Percentiles rank a stretch among this genome's conserved stretches.
Evolutionary conservation across 306 rosid species (phyloP).

Genomic region (Pachyrhizus erosus): DNA sequence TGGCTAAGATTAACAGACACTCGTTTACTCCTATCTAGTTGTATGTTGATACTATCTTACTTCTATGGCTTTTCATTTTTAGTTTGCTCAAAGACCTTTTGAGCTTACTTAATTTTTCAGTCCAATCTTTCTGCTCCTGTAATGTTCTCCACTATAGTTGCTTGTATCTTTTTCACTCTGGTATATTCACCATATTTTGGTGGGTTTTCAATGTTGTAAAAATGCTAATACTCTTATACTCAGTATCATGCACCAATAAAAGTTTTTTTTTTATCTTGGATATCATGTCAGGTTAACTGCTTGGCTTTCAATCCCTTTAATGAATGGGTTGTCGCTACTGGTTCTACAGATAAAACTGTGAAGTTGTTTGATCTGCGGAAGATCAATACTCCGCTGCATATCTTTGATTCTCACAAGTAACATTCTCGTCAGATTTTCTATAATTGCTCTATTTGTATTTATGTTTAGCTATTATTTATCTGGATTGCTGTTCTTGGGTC

Average conservation of each 20-base stretch:
- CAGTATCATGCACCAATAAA: slow-evolving; percentile 15
- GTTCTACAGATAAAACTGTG: slow-evolving; percentile 97
- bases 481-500: slow-evolving; percentile 27
- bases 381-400: slow-evolving; percentile 78
- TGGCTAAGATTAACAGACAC: neutral
- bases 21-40: slow-evolving; percentile 1
- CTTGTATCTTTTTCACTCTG: slow-evolving; percentile 21
- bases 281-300: slow-evolving; percentile 78
- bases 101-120: neutral
- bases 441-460: slow-evolving; percentile 24
- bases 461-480: slow-evolving; percentile 29
- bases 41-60: neutral
- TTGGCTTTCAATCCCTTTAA: slow-evolving; percentile 97
- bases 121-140: slow-evolving; percentile 14
- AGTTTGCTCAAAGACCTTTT: slow-evolving; percentile 15
- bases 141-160: slow-evolving; percentile 17
- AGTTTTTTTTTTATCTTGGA: slow-evolving; percentile 1
- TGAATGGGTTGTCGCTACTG: slow-evolving; percentile 98
- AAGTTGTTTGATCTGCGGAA: slow-evolving; percentile 94
- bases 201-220: neutral
- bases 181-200: neutral
- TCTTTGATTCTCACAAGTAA: slow-evolving; percentile 95
- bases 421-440: slow-evolving; percentile 31
- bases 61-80: neutral
- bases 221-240: neutral